phyloP scores from a whole-genome alignment of 352 stramenopile genomes.

The Phytopythium aichiense region DNA sequence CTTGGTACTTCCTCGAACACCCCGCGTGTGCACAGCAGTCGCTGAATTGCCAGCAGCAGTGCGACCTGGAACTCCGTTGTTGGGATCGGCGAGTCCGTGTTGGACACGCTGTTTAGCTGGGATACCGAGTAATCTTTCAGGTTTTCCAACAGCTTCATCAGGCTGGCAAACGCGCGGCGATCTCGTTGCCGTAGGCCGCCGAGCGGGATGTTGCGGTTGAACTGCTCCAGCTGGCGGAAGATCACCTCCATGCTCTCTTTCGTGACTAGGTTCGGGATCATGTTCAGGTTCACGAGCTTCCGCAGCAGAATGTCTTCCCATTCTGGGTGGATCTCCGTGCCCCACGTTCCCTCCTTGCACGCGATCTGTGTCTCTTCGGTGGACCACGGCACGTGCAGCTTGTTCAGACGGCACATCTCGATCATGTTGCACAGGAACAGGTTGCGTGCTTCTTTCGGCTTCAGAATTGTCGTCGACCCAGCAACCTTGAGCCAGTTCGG shows the following conservation, averaged over 20 bases:
- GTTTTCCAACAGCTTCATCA: slow-evolving; percentile 84
- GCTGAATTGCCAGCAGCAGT: slow-evolving; percentile 73
- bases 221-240: slow-evolving; percentile 80
- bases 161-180: slow-evolving; percentile 61
- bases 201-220: slow-evolving; percentile 83
- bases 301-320: slow-evolving; percentile 82
- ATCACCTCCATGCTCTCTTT: slow-evolving; percentile 70
- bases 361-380: slow-evolving; percentile 82
- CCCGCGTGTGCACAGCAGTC: slow-evolving; percentile 71
- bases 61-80: slow-evolving; percentile 81
- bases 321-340: slow-evolving; percentile 74
- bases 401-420: slow-evolving; percentile 88
- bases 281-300: slow-evolving; percentile 73
- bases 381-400: slow-evolving; percentile 82
- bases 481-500: slow-evolving; percentile 71
- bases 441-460: slow-evolving; percentile 69
- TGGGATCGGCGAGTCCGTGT: slow-evolving; percentile 75
- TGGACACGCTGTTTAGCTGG: slow-evolving; percentile 77
- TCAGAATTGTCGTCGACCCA: slow-evolving; percentile 70
- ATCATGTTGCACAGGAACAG: slow-evolving; percentile 85
- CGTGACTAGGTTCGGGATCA: slow-evolving; percentile 79
- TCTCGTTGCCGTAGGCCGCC: slow-evolving; percentile 68
- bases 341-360: slow-evolving; percentile 86
- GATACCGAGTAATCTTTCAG: slow-evolving; percentile 84
- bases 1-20: slow-evolving; percentile 86